Base-by-base conservation (phyloP, 2,329 filamentous ascomycete genomes). In the Sphaerulina populicola region DNA sequence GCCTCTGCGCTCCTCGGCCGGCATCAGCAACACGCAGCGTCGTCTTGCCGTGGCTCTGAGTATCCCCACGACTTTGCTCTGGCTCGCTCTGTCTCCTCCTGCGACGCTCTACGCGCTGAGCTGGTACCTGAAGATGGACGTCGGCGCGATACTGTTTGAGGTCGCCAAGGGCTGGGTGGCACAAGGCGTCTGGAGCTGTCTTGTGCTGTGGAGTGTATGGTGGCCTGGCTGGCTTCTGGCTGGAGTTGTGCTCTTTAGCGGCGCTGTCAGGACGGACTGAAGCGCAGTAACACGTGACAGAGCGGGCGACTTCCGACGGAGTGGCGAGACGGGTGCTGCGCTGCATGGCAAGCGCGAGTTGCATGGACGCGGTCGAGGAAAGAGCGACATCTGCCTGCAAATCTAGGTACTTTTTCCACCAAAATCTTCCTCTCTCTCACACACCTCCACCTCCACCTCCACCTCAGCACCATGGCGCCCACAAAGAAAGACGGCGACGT, bases 191-290 rank as follows among this genome's bases (percentile, higher is more conserved):
- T 65, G 61, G 57, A 66, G 63, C 14, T 53, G 56, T 40, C 56
- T 63, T 15, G 61, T 66, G 6, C 52, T 65, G 7, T 66, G 64
- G 64, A 56, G 46, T 9, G 54, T 66, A 3, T 66, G 64, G 64
- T 66, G 62, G 64, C 64, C 64, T 11, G 64, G 60, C 18, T 66
- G 64, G 64, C 48, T 64, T n/a, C 44, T 66, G 5, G 61, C 58
- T 4, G 60, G 58, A 14, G 44, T 52, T 6, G 59, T 57, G 37
- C 52, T 61, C 9, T 57, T 55, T 52, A 60, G 61, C 29, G 59
- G 59, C 11, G 51, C 57, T 11, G 53, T 56, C 11, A 48, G 18
- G 10, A 50, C 50, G 36, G 31, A 35, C 36, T 29, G 21, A 49
- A 15, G 1, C 4, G 11, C 39, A 36, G 36, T 48, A 12, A 6